A percentile compares a stretch with the other conserved stretches of the same genome.
These are phyloP conservation scores for Rubia balearica DNA, from an alignment of 305 asterid species.

Conservation along the genomic window DNA sequence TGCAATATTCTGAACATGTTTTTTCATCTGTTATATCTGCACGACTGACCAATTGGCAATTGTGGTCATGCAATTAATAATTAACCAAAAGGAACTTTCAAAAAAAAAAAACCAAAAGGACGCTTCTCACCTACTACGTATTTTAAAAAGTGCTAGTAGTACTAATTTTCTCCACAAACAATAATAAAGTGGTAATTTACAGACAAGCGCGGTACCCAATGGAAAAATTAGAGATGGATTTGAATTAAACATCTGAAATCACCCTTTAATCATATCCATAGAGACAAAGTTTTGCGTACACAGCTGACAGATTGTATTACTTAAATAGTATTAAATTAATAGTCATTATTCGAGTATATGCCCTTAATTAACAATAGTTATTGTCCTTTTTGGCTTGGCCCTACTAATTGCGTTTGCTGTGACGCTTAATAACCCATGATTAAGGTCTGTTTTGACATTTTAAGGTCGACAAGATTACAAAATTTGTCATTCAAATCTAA, in stretches of 20 bases:
- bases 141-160: background rate
- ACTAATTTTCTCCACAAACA: background rate
- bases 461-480: background rate
- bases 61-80: too few relatives aligned
- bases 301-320: background rate
- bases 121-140: constrained; percentile 8
- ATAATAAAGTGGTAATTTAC: background rate
- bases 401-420: background rate
- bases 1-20: too few relatives aligned
- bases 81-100: too few relatives aligned
- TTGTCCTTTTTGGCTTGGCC: background rate
- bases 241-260: background rate
- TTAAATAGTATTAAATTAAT: background rate
- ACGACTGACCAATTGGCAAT: too few relatives aligned
- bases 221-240: background rate
- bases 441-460: constrained; percentile 9
- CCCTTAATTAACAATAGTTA: background rate
- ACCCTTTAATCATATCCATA: background rate
- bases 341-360: background rate
- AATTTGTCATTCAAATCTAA: background rate
- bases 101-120: background rate
- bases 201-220: background rate
- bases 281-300: background rate
- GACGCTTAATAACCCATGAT: background rate
- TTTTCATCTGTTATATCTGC: too few relatives aligned